Percentiles rank a stretch among this genome's conserved stretches.
These are phyloP conservation scores for Umbelopsis sp. DNA, from an alignment of 371 early-diverging fungal genomes.

Conservation along the genomic window DNA sequence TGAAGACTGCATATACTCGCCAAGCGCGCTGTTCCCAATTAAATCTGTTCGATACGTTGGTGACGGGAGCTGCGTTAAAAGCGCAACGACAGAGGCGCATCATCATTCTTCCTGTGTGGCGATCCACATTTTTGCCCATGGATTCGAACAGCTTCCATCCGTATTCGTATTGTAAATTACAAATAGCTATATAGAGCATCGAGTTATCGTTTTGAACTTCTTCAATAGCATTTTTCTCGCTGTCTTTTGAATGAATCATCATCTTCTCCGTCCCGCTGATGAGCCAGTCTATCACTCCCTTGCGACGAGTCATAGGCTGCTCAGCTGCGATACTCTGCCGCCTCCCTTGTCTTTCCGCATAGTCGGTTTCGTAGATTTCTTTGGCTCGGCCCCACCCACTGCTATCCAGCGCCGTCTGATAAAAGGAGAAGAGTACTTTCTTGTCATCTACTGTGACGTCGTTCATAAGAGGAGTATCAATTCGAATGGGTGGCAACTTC, in stretches of 20 bases:
- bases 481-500: constrained; percentile 30
- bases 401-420: constrained; percentile 33
- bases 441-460: constrained; percentile 37
- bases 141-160: constrained; percentile 40
- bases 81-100: constrained; percentile 48
- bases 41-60: constrained; percentile 31
- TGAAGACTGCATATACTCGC: constrained; percentile 41
- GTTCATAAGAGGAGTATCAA: constrained; percentile 40
- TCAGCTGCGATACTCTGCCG: constrained; percentile 17
- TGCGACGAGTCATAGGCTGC: neutral
- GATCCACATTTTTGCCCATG: constrained; percentile 37
- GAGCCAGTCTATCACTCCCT: neutral
- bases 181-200: constrained; percentile 36
- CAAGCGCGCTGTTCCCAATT: constrained; percentile 45
- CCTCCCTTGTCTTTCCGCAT: constrained; percentile 17
- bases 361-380: constrained; percentile 28
- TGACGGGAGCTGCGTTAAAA: constrained; percentile 27
- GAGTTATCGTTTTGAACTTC: constrained; percentile 40
- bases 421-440: constrained; percentile 41
- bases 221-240: constrained; percentile 19
- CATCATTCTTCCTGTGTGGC: constrained; percentile 36
- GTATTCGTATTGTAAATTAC: constrained; percentile 38
- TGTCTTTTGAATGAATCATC: neutral
- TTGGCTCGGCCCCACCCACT: constrained; percentile 34
- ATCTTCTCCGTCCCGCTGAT: neutral